Percentiles rank a stretch among this genome's conserved stretches.
These are phyloP conservation scores for Zizania palustris DNA, from an alignment of 202 grass and related monocot species.

Conservation along the genomic window DNA sequence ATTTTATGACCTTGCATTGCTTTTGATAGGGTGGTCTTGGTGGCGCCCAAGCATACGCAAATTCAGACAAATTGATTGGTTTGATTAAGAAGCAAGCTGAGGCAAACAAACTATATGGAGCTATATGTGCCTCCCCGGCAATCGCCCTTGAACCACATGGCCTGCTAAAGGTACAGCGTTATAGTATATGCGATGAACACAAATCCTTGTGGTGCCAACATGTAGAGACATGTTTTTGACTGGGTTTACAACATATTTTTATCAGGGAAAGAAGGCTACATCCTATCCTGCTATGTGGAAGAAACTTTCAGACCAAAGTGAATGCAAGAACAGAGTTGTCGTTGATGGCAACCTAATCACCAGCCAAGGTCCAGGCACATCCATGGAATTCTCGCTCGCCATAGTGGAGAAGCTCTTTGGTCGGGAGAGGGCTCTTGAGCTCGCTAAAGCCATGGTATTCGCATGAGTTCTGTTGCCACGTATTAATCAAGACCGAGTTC, in stretches of 20 bases:
- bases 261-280: slow-evolving; percentile 90
- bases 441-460: slow-evolving; percentile 74
- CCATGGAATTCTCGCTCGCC: slow-evolving; percentile 79
- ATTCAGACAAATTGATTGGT: slow-evolving; percentile 77
- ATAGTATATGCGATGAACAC: not conserved
- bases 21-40: slow-evolving; percentile 71
- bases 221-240: not conserved
- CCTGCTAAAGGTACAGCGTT: slow-evolving; percentile 72
- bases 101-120: slow-evolving; percentile 75
- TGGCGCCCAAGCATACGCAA: slow-evolving; percentile 85
- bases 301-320: slow-evolving; percentile 77
- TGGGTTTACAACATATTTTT: slow-evolving; percentile 1
- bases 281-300: slow-evolving; percentile 76
- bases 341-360: slow-evolving; percentile 94
- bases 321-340: slow-evolving; percentile 73
- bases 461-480: slow-evolving; percentile 32
- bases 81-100: slow-evolving; percentile 78
- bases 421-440: slow-evolving; percentile 54
- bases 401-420: slow-evolving; percentile 88
- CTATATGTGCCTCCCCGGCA: slow-evolving; percentile 90
- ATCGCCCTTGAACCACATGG: slow-evolving; percentile 84
- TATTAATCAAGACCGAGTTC: not conserved
- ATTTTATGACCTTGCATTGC: slow-evolving; percentile 18
- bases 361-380: slow-evolving; percentile 84
- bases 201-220: not conserved